These are phyloP conservation scores for Teratosphaeria epicoccoides DNA, from an alignment of 2,329 filamentous ascomycete genomes.

Conservation along the genomic window DNA sequence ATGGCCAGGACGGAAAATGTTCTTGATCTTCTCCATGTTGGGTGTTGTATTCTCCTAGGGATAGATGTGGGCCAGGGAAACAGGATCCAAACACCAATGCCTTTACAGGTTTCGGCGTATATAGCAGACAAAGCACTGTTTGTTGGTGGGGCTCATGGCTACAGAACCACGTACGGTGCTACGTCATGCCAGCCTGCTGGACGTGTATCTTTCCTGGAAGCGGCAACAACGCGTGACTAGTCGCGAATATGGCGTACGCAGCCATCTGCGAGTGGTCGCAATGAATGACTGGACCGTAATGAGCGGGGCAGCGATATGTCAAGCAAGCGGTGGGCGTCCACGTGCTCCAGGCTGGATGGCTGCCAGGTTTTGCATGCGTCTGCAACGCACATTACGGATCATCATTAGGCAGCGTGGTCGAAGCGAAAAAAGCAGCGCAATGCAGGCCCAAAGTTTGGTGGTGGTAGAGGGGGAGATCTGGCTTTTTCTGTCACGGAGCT, in stretches of 20 bases:
- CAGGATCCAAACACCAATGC: not conserved
- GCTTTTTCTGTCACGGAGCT: too few species aligned
- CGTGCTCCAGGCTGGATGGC: not conserved
- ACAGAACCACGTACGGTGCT: not conserved
- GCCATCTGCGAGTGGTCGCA: not conserved
- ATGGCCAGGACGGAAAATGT: constrained; percentile 12
- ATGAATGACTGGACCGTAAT: not conserved
- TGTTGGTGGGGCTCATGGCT: not conserved
- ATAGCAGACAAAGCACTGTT: not conserved
- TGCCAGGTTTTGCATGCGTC: not conserved
- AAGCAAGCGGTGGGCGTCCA: not conserved
- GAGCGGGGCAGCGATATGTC: not conserved
- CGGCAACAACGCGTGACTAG: not conserved
- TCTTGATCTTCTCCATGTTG: constrained; percentile 9
- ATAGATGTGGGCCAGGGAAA: too few species aligned
- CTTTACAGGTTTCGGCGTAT: not conserved
- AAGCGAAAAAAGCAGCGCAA: not conserved
- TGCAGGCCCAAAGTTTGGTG: not conserved
- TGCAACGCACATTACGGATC: too few species aligned
- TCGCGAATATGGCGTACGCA: not conserved
- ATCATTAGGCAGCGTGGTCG: too few species aligned
- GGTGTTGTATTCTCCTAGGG: not conserved
- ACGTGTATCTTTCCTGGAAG: not conserved
- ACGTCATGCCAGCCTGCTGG: not conserved
- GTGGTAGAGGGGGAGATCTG: not conserved